These are phyloP conservation scores for Rhodotorula sp. DNA, from an alignment of 1,284 basidiomycete genomes.

Conservation along the genomic window DNA sequence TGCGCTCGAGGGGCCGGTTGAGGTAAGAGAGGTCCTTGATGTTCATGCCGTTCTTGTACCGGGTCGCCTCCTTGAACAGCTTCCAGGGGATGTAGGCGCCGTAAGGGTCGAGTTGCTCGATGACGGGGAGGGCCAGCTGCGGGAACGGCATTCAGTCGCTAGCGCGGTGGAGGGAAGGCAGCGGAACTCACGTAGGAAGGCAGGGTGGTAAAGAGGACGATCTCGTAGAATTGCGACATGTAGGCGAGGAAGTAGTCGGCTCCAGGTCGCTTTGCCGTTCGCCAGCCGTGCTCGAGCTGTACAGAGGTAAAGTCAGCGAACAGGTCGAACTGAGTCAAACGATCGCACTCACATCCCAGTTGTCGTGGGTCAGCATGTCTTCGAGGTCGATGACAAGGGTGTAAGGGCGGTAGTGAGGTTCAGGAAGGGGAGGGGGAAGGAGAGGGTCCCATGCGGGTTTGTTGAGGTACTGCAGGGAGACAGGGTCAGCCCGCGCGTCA, in stretches of 20 bases:
- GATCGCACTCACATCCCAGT: slow-evolving; percentile 77
- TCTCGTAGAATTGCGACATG: slow-evolving; percentile 94
- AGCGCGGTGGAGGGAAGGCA: neutral
- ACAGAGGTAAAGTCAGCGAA: slow-evolving; percentile 16
- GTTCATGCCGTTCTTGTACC: slow-evolving; percentile 70
- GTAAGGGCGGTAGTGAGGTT: slow-evolving; percentile 83
- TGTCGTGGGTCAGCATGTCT: slow-evolving; percentile 84
- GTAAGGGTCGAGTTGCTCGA: slow-evolving; percentile 94
- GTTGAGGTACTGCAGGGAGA: slow-evolving; percentile 67
- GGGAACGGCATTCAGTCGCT: neutral
- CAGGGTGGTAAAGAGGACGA: slow-evolving; percentile 93
- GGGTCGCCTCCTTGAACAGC: slow-evolving; percentile 85
- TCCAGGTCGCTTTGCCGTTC: slow-evolving; percentile 69
- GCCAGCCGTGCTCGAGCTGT: slow-evolving; percentile 52
- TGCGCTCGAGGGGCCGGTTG: slow-evolving; percentile 89
- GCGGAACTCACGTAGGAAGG: slow-evolving; percentile 70
- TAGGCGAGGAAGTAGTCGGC: slow-evolving; percentile 97
- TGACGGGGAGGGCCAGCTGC: slow-evolving; percentile 81
- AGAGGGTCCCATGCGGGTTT: slow-evolving; percentile 90
- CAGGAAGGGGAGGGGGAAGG: slow-evolving; percentile 80
- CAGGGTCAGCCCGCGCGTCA: neutral
- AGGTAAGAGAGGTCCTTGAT: slow-evolving; percentile 92
- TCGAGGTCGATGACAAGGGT: slow-evolving; percentile 90
- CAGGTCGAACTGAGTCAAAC: neutral
- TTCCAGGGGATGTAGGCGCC: slow-evolving; percentile 83